Conservation (phyloP, 768 basidiomycete genomes). For the Leccinum longicurvipes region DNA sequence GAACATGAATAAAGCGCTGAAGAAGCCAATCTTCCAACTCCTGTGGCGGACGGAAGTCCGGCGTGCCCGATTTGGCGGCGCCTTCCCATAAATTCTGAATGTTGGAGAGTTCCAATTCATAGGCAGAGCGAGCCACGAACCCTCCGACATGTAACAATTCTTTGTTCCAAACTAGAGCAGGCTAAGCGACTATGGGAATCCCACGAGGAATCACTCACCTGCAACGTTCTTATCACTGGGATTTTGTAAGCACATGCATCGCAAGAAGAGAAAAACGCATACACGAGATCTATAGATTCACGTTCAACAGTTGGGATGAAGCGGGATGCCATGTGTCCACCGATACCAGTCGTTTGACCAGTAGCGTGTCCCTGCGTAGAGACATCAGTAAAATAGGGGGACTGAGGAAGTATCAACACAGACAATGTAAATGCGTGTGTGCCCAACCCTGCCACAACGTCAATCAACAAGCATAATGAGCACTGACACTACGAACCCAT, state of each 20-base stretch:
- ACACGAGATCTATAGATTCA: constrained; percentile 15
- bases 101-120: constrained; percentile 12
- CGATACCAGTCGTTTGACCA: constrained; percentile 13
- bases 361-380: constrained; percentile 10
- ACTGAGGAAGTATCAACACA: not conserved
- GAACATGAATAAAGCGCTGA: constrained; percentile 66
- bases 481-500: constrained; percentile 51
- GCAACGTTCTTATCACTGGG: constrained; percentile 9
- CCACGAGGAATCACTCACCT: not conserved
- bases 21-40: constrained; percentile 52
- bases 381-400: not conserved
- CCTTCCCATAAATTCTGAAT: constrained; percentile 51
- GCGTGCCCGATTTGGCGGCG: constrained; percentile 34
- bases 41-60: constrained; percentile 31
- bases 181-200: not conserved
- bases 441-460: constrained; percentile 4
- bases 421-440: constrained; percentile 15
- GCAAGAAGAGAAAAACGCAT: not conserved
- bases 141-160: constrained; percentile 41
- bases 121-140: constrained; percentile 7
- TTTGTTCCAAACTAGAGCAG: constrained; percentile 76
- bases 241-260: not conserved
- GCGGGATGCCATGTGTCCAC: constrained; percentile 16
- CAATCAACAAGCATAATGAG: not conserved
- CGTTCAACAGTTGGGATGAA: constrained; percentile 19